These are phyloP conservation scores for Buddleja alternifolia DNA, from an alignment of 257 asterid species.

Conservation along the genomic window DNA sequence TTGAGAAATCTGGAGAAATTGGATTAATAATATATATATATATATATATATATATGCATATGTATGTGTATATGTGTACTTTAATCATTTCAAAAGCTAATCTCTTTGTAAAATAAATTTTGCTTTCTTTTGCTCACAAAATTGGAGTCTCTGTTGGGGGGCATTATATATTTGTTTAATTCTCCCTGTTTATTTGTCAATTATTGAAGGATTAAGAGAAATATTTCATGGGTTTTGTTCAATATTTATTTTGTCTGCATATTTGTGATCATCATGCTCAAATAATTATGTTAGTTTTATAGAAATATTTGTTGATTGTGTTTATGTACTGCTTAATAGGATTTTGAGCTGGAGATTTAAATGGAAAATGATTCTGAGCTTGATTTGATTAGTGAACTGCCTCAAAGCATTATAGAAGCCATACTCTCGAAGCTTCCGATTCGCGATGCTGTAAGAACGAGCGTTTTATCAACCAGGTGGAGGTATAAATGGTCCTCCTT, in stretches of 20 bases:
- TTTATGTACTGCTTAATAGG: slow-evolving; percentile 24
- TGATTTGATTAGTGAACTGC: slow-evolving; percentile 82
- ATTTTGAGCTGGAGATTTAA: slow-evolving; percentile 28
- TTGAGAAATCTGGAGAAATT: slow-evolving; percentile 30
- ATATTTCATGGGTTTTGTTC: slow-evolving; percentile 15
- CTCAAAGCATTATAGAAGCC: slow-evolving; percentile 74
- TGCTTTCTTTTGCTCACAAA: slow-evolving; percentile 11
- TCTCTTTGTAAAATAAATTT: not conserved
- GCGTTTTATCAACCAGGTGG: slow-evolving; percentile 75
- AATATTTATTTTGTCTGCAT: not conserved
- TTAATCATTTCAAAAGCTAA: too few species aligned
- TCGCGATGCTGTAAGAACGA: slow-evolving; percentile 73
- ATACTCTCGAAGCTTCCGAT: slow-evolving; percentile 78
- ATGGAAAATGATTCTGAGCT: slow-evolving; percentile 51
- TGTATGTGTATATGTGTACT: too few species aligned
- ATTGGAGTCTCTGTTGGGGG: slow-evolving; percentile 20
- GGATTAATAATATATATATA: not conserved
- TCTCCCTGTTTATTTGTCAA: not conserved
- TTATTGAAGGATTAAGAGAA: slow-evolving; percentile 13
- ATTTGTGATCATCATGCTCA: slow-evolving; percentile 19
- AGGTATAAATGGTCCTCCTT: slow-evolving; percentile 83
- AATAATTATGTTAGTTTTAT: not conserved
- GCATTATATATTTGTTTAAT: too few species aligned
- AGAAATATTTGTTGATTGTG: not conserved
- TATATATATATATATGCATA: too few species aligned